phyloP scores from a whole-genome alignment of 306 rosid species.

The Rosa chinensis region DNA sequence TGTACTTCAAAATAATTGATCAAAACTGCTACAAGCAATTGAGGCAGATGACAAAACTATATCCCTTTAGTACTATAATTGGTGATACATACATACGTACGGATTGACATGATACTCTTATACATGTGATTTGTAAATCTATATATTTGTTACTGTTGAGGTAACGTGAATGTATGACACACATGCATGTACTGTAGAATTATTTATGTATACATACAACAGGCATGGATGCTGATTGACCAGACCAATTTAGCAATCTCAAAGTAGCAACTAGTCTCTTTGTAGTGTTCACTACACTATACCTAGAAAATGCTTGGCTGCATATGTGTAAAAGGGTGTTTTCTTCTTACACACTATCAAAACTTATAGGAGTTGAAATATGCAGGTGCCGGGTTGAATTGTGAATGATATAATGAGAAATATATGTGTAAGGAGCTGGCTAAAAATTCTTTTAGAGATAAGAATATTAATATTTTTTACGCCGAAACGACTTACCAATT shows the following conservation, averaged over 20 bases:
- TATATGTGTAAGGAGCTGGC: neutral
- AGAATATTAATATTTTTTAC: neutral
- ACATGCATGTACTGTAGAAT: neutral
- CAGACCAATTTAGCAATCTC: neutral
- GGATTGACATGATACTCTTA: no score
- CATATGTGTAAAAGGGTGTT: neutral
- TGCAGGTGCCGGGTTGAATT: neutral
- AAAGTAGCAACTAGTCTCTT: no score
- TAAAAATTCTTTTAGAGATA: neutral
- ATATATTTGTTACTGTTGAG: neutral
- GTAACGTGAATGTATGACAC: neutral
- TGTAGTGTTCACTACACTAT: no score
- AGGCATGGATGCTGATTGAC: neutral
- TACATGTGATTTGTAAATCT: no score
- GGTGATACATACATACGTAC: neutral
- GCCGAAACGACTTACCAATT: conserved; percentile 22
- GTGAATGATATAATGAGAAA: neutral
- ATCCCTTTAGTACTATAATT: neutral
- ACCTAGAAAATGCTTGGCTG: no score
- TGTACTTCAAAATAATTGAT: neutral
- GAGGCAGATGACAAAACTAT: neutral
- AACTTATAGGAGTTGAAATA: neutral
- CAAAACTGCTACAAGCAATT: neutral
- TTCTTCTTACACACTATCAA: neutral
- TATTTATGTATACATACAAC: neutral